Conservation (phyloP, 2,329 filamentous ascomycete species). For the Dichotomopilus funicola region DNA sequence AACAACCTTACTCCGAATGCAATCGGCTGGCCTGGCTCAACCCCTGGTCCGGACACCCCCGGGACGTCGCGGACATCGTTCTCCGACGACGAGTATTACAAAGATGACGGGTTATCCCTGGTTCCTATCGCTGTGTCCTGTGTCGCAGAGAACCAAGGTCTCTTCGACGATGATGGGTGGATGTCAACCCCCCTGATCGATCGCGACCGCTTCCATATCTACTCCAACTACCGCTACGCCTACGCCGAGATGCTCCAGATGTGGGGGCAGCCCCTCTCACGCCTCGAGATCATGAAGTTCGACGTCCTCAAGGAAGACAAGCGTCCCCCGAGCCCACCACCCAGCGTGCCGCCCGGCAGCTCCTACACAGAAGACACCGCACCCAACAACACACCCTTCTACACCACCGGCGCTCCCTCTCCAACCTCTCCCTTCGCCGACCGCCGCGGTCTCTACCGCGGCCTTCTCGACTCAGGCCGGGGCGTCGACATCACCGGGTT, state of each 20-base stretch:
- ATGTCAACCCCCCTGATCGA: slow-evolving; percentile 54
- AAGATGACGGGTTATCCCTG: slow-evolving; percentile 41
- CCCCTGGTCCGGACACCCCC: slow-evolving; percentile 38
- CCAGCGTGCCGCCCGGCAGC: slow-evolving; percentile 24
- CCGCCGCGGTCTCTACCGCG: slow-evolving; percentile 44
- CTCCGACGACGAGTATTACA: slow-evolving; percentile 47
- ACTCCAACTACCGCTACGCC: slow-evolving; percentile 55
- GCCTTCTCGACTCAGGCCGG: slow-evolving; percentile 45
- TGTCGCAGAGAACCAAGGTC: slow-evolving; percentile 53
- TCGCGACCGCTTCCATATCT: slow-evolving; percentile 40
- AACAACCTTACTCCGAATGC: slow-evolving; percentile 48
- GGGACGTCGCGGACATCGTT: slow-evolving; percentile 45
- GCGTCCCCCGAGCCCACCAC: slow-evolving; percentile 2
- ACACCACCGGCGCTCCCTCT: slow-evolving; percentile 32
- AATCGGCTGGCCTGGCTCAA: slow-evolving; percentile 45
- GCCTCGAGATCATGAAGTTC: slow-evolving; percentile 64
- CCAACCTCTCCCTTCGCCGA: slow-evolving; percentile 45
- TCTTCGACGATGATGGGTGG: slow-evolving; percentile 64
- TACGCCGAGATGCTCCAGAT: slow-evolving; percentile 65
- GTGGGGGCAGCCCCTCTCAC: slow-evolving; percentile 56
- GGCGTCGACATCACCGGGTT: slow-evolving; percentile 58
- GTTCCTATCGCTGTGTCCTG: slow-evolving; percentile 48
- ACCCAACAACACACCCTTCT: slow-evolving; percentile 30
- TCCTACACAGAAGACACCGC: slow-evolving; percentile 32
- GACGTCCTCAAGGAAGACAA: slow-evolving; percentile 52